Conservation (phyloP, 2,329 filamentous ascomycete genomes). For the Trichoderma atrobrunneum region DNA sequence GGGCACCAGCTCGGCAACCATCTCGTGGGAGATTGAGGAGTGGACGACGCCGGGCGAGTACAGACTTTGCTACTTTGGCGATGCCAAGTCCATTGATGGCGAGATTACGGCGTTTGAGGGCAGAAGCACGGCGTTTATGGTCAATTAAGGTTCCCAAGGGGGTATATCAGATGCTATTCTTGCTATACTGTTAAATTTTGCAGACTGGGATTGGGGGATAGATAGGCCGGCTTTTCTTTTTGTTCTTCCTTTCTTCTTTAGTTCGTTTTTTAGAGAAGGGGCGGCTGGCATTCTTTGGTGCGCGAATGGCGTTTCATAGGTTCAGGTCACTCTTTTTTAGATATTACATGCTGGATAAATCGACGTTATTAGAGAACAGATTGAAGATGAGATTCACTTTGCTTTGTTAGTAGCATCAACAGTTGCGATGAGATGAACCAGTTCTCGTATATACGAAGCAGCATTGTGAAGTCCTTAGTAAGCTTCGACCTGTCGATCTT, state of each 20-base stretch:
- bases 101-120: constrained; percentile 67
- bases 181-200: neutral
- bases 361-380: neutral
- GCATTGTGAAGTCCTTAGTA: neutral
- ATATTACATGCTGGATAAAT: neutral
- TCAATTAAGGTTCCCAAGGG: constrained; percentile 7
- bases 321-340: neutral
- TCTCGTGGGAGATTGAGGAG: constrained; percentile 75
- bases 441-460: neutral
- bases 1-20: constrained; percentile 70
- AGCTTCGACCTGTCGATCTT: neutral
- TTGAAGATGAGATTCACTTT: neutral
- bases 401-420: neutral
- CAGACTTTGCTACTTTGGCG: constrained; percentile 76
- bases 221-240: neutral
- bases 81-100: constrained; percentile 65
- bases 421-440: neutral
- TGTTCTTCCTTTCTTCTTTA: neutral
- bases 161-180: neutral
- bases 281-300: neutral
- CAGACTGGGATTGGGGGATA: neutral
- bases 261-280: neutral
- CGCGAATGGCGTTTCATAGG: neutral
- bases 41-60: constrained; percentile 62
- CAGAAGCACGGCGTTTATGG: constrained; percentile 51